phyloP scores from a whole-genome alignment of 169 alveolate species.

The Plasmodium relictum region DNA sequence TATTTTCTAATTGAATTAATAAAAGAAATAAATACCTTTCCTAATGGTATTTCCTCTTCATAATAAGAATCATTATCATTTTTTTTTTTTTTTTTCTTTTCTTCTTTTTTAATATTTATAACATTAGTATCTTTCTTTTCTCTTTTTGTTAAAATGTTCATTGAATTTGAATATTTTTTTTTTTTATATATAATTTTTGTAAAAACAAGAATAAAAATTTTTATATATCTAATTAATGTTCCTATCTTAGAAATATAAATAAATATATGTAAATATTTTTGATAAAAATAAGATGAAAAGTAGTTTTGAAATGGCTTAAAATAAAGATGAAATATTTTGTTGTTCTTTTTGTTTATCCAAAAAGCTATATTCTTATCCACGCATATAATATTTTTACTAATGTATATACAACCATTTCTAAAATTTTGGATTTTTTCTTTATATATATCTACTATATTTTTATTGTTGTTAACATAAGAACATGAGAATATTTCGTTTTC shows the following conservation, averaged over 20 bases:
- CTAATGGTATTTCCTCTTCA: constrained; percentile 21
- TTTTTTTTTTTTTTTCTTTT: constrained; percentile 1
- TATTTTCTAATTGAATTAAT: constrained; percentile 26
- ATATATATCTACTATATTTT: neutral
- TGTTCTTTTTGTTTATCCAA: constrained; percentile 46
- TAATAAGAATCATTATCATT: neutral
- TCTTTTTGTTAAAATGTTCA: neutral
- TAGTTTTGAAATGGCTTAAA: constrained; percentile 44
- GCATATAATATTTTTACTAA: constrained; percentile 46
- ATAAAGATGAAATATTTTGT: neutral
- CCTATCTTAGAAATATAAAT: constrained; percentile 37
- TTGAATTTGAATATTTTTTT: neutral
- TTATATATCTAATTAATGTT: constrained; percentile 44
- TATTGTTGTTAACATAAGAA: neutral
- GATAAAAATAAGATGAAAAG: constrained; percentile 43
- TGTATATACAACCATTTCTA: constrained; percentile 21
- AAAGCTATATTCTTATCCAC: constrained; percentile 34
- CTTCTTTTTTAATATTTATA: no score
- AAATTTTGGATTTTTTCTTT: constrained; percentile 8
- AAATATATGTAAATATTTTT: constrained; percentile 52
- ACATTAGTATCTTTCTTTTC: neutral
- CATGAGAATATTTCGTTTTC: constrained; percentile 20
- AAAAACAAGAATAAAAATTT: constrained; percentile 38
- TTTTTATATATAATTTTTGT: neutral
- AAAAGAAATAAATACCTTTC: constrained; percentile 22